Percentiles rank a stretch among this genome's conserved stretches.
Conservation (phyloP, 2,329 filamentous ascomycete species). For the Cladosporium sp. region DNA sequence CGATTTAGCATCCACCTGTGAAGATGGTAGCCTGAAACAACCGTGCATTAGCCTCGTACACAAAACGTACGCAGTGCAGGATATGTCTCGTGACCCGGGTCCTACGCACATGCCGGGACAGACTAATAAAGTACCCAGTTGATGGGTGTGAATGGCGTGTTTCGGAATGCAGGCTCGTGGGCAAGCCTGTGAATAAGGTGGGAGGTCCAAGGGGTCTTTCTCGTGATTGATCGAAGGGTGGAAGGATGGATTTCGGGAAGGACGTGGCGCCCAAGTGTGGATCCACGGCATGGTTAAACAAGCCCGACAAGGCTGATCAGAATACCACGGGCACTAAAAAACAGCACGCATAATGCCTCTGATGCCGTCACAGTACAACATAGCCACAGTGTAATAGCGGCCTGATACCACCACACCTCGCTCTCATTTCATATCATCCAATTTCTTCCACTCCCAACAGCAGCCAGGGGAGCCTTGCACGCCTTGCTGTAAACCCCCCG, state of each 20-base stretch:
- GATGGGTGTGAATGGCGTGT: background rate
- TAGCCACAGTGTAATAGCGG: background rate
- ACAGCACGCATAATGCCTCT: background rate
- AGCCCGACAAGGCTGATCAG: constrained; percentile 1
- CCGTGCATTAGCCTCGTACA: background rate
- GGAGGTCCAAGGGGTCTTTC: background rate
- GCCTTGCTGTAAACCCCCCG: too few relatives aligned
- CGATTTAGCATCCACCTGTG: background rate
- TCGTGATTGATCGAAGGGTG: background rate
- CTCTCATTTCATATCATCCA: background rate
- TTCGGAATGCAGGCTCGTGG: background rate
- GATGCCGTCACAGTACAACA: background rate
- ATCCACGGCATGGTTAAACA: background rate
- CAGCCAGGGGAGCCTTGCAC: background rate
- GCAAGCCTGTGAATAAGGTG: background rate
- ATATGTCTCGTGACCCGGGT: background rate
- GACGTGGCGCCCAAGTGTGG: constrained; percentile 1
- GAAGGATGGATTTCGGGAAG: background rate
- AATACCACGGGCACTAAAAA: background rate
- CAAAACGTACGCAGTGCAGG: background rate
- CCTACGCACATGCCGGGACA: background rate
- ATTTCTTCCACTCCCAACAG: background rate
- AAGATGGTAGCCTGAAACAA: background rate
- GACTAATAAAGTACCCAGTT: background rate
- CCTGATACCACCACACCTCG: background rate